Evolutionary conservation across 2,329 filamentous ascomycete genomes (phyloP).

Genomic region (Furcasterigmium furcatum): DNA sequence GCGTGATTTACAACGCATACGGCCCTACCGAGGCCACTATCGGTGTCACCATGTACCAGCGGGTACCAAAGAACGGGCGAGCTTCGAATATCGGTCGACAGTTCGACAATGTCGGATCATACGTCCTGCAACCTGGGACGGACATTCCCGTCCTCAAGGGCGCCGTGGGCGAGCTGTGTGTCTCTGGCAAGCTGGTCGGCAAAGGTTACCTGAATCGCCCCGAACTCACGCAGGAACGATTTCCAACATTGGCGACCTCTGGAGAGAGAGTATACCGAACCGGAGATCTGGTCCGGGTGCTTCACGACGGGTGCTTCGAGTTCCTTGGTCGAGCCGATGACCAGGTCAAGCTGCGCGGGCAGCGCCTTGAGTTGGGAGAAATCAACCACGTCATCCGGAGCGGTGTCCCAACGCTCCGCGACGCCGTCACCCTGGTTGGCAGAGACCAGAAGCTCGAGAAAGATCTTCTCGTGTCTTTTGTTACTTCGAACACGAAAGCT

Average conservation of each 20-base stretch:
- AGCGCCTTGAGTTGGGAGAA: constrained; percentile 85
- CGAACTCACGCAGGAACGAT: constrained; percentile 74
- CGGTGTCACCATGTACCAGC: constrained; percentile 84
- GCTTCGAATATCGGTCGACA: constrained; percentile 85
- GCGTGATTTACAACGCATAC: constrained; percentile 88
- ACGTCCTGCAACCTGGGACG: constrained; percentile 69
- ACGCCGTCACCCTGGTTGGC: constrained; percentile 72
- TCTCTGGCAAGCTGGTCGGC: constrained; percentile 82
- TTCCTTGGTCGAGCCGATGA: constrained; percentile 88
- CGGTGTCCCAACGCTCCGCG: constrained; percentile 53
- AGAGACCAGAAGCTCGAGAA: constrained; percentile 71
- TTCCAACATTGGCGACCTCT: constrained; percentile 59
- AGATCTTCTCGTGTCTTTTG: constrained; percentile 79
- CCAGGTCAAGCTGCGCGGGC: constrained; percentile 87
- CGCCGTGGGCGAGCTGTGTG: constrained; percentile 82
- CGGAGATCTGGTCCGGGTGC: constrained; percentile 79
- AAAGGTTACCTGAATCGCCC: constrained; percentile 82
- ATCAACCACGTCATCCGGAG: constrained; percentile 80
- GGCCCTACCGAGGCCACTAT: constrained; percentile 93
- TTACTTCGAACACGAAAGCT: constrained; percentile 35
- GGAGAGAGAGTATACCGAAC: constrained; percentile 75
- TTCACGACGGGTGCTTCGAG: constrained; percentile 79
- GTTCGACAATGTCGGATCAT: constrained; percentile 85
- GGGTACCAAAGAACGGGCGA: constrained; percentile 73
- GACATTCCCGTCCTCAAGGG: constrained; percentile 71